Evolutionary conservation across 192 early-diverging fungal genomes (phyloP), one percentile per base, ranked within the genome.

Genomic region (Diversispora epigaea): DNA sequence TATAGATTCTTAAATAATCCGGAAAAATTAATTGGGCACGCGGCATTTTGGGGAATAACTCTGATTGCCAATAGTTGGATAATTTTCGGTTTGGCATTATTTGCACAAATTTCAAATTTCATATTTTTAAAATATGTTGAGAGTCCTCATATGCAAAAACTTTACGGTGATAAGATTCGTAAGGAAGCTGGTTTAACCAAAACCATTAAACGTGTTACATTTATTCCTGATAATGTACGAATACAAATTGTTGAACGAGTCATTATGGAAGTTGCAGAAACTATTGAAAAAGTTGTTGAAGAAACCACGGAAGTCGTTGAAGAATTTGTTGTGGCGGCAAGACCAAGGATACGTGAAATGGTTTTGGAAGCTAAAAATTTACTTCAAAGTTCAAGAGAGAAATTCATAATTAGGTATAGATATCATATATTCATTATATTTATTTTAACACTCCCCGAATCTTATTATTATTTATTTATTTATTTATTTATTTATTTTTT

Each of bases 41-140:
- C 94, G 22, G 95, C 96, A 0, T 96, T 94, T 79, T 99, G 95
- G 90, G 97, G 95, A 7, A 82, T 96, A 76, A 89, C 95, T 15
- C 80, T 98, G 68, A 93, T 96, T 66, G 91, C 93, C 60, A 89
- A 89, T 65, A 91, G 86, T 71, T 89, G 90, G 88, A 80, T 87
- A n/a, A 87, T 98, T 80, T 91, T 94, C 77, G 87, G 86, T 15
- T 77, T 98, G 73, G 93, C 97, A 14, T 76, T 96, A 68, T 86
- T 96, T 73, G 88, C 92, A 4, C 96, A 97, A 75, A 79, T 89
- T 10, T 90, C 89, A 71, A 94, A 90, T 76, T 91, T 94, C 79
- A 77, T 95, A 77, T 96, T 98, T 76, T 77, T 94, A 50, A 80
- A 86, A 58, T 94, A 91, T 76, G 96, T 99, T 44, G 95, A 98